Conservation (phyloP, 2,329 filamentous ascomycete species). For the Fusarium armeniacum region DNA sequence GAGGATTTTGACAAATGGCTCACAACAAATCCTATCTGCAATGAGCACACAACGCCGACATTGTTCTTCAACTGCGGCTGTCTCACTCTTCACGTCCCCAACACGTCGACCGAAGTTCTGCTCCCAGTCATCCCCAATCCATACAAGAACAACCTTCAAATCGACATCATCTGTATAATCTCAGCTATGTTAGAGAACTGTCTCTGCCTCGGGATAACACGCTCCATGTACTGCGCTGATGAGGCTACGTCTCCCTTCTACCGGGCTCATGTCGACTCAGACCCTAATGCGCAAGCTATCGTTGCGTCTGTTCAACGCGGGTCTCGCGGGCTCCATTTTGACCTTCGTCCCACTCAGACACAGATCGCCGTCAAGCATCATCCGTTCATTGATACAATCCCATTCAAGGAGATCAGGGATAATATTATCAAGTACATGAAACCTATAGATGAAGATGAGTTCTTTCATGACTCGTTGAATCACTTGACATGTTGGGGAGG, state of each 20-base stretch:
- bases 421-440: slow-evolving; percentile 46
- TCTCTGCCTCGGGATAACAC: slow-evolving; percentile 46
- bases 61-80: slow-evolving; percentile 49
- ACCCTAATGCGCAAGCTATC: slow-evolving; percentile 31
- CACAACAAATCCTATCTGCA: slow-evolving; percentile 10
- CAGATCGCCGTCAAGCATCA: slow-evolving; percentile 48
- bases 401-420: slow-evolving; percentile 48
- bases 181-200: slow-evolving; percentile 48
- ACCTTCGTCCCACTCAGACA: slow-evolving; percentile 47
- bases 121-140: slow-evolving; percentile 46
- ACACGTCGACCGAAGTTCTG: slow-evolving; percentile 35
- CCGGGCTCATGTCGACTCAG: slow-evolving; percentile 31
- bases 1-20: slow-evolving; percentile 41
- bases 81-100: slow-evolving; percentile 45
- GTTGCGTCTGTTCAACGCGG: slow-evolving; percentile 42
- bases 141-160: slow-evolving; percentile 48
- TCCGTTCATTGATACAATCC: slow-evolving; percentile 49
- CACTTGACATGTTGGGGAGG: slow-evolving; percentile 52
- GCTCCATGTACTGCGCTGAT: slow-evolving; percentile 46
- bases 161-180: slow-evolving; percentile 48
- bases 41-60: slow-evolving; percentile 13
- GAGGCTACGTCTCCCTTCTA: slow-evolving; percentile 48
- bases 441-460: slow-evolving; percentile 49
- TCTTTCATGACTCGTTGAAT: slow-evolving; percentile 51
- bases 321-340: slow-evolving; percentile 44